Conservation (phyloP, 2,329 filamentous ascomycete genomes). For the Colletotrichum incanum region DNA sequence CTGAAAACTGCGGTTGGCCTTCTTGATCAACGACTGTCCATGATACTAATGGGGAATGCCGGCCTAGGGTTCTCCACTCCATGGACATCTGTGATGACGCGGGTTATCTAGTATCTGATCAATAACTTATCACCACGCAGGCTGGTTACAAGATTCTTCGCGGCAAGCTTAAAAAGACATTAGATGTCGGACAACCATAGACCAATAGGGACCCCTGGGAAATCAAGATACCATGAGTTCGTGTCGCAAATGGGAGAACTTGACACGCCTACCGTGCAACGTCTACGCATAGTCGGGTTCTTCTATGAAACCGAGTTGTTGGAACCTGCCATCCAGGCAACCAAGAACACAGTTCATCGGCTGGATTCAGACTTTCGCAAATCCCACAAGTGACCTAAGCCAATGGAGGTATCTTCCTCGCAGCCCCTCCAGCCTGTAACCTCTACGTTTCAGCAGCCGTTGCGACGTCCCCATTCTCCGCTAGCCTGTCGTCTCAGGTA, state of each 20-base stretch:
- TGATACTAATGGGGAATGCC: not conserved
- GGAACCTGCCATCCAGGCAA: not conserved
- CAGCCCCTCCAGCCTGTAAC: slow-evolving; percentile 26
- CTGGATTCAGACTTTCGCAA: not conserved
- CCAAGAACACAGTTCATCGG: not conserved
- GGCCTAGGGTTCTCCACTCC: no score
- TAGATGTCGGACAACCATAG: not conserved
- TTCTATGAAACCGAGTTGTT: no score
- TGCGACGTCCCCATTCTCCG: slow-evolving; percentile 11
- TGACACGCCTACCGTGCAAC: not conserved
- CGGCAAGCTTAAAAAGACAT: no score
- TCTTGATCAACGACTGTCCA: not conserved
- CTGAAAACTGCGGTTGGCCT: not conserved
- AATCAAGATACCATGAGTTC: not conserved
- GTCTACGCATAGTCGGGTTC: not conserved
- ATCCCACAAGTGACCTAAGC: no score
- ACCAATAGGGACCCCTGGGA: not conserved
- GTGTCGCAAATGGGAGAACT: not conserved
- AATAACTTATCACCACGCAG: no score
- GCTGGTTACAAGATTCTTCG: no score
- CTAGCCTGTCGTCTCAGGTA: not conserved
- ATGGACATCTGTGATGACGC: no score
- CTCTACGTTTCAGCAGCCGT: slow-evolving; percentile 25
- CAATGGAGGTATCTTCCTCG: no score
- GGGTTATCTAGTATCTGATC: no score